phyloP scores from a whole-genome alignment of 169 alveolate species.

The Plasmodium inui region DNA sequence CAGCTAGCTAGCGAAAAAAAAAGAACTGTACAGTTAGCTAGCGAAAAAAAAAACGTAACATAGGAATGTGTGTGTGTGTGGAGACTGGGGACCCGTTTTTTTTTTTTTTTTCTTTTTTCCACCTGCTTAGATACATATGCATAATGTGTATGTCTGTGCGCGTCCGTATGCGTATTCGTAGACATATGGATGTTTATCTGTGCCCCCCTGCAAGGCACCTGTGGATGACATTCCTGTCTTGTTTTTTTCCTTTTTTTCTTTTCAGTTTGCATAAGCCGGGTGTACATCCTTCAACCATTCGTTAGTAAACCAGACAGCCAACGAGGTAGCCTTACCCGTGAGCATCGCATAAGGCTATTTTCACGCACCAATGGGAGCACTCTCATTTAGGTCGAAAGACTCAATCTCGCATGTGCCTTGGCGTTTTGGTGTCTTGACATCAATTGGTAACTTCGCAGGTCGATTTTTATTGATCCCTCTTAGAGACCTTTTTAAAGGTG shows the following conservation, averaged over 20 bases:
- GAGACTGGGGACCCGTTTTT: not conserved
- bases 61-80: not conserved
- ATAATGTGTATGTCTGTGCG: not conserved
- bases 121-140: not conserved
- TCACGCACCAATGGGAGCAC: not conserved
- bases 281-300: not conserved
- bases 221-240: slow-evolving; percentile 2
- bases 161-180: not conserved
- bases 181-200: not conserved
- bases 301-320: not conserved
- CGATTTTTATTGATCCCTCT: not conserved
- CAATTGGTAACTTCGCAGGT: not conserved
- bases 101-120: not conserved
- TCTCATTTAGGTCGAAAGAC: not conserved
- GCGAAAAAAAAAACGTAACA: not conserved
- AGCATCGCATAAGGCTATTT: not conserved
- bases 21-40: not conserved
- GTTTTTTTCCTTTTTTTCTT: slow-evolving; percentile 5
- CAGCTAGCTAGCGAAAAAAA: not conserved
- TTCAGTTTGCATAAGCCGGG: not conserved
- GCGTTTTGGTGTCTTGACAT: not conserved
- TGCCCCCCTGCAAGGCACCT: not conserved
- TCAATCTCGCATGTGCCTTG: not conserved
- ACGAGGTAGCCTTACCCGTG: not conserved
- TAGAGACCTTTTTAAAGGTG: not conserved